Conservation (phyloP, 83 land plant genomes). For the Picea mariana region DNA sequence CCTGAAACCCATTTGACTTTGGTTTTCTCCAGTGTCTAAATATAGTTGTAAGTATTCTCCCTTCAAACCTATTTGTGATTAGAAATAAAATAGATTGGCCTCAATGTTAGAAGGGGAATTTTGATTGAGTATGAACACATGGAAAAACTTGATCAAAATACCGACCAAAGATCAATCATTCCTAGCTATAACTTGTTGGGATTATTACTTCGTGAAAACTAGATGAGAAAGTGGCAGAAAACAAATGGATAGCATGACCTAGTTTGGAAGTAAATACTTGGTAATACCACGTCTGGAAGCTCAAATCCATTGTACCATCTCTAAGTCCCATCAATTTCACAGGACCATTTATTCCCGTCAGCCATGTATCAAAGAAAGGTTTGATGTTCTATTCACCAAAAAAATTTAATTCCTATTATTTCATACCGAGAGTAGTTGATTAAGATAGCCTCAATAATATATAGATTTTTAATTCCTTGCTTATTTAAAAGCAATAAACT, state of each 20-base stretch:
- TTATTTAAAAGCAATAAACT: neutral
- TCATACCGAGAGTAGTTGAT: no score
- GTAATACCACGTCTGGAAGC: slow-evolving; percentile 19
- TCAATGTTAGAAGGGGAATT: neutral
- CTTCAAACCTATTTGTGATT: neutral
- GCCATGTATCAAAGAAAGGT: slow-evolving; percentile 38
- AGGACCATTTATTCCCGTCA: slow-evolving; percentile 34
- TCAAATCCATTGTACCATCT: slow-evolving; percentile 20
- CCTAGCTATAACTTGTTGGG: no score
- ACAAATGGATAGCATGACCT: neutral
- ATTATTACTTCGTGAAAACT: neutral
- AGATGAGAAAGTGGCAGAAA: neutral
- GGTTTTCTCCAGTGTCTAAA: neutral
- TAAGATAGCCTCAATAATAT: no score
- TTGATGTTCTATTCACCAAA: slow-evolving; percentile 59
- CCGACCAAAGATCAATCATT: neutral
- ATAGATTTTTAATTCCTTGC: neutral
- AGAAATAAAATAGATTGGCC: neutral
- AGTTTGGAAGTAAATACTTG: neutral
- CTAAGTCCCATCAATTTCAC: neutral
- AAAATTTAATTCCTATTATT: no score
- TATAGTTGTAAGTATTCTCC: neutral
- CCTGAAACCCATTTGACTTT: no score
- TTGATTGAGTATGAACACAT: no score
- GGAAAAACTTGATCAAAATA: no score